Evolutionary conservation across 2,329 filamentous ascomycete genomes (phyloP).

Genomic region (Fusarium brachygibbosum): DNA sequence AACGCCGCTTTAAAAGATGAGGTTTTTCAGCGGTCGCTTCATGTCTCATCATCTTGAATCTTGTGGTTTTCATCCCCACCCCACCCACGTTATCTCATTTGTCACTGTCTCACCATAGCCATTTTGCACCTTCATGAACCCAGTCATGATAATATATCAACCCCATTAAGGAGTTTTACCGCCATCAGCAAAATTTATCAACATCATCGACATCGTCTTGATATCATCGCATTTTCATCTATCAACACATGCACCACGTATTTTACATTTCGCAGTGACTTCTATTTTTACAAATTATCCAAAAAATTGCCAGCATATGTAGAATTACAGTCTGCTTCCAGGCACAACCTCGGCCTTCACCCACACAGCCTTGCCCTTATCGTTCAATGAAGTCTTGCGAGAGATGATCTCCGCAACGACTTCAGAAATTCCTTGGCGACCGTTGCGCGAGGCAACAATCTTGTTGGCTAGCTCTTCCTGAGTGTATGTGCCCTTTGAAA

Average conservation of each 20-base stretch:
- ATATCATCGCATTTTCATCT: conserved; percentile 43
- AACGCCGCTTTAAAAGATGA: conserved; percentile 37
- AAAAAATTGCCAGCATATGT: conserved; percentile 22
- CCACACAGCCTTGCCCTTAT: conserved; percentile 61
- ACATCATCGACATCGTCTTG: conserved; percentile 19
- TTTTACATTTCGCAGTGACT: conserved; percentile 34
- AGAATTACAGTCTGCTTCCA: conserved; percentile 53
- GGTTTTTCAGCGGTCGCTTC: conserved; percentile 31
- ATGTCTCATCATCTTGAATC: conserved; percentile 25
- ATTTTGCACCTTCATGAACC: not conserved
- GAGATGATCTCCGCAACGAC: conserved; percentile 77
- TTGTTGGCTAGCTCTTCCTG: conserved; percentile 71
- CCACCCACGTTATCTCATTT: conserved; percentile 38
- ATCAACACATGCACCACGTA: conserved; percentile 46
- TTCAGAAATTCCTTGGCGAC: conserved; percentile 77
- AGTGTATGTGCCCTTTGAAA: conserved; percentile 58
- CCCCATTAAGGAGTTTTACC: conserved; percentile 21
- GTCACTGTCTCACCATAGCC: conserved; percentile 19
- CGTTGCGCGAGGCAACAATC: conserved; percentile 70
- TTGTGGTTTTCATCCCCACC: conserved; percentile 46
- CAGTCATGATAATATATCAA: conserved; percentile 28
- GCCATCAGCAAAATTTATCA: conserved; percentile 11
- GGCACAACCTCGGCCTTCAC: conserved; percentile 47
- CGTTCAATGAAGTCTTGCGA: conserved; percentile 69
- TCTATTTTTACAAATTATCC: conserved; percentile 49